Base-by-base conservation (phyloP, 768 basidiomycete species). In the Saitozyma podzolica region DNA sequence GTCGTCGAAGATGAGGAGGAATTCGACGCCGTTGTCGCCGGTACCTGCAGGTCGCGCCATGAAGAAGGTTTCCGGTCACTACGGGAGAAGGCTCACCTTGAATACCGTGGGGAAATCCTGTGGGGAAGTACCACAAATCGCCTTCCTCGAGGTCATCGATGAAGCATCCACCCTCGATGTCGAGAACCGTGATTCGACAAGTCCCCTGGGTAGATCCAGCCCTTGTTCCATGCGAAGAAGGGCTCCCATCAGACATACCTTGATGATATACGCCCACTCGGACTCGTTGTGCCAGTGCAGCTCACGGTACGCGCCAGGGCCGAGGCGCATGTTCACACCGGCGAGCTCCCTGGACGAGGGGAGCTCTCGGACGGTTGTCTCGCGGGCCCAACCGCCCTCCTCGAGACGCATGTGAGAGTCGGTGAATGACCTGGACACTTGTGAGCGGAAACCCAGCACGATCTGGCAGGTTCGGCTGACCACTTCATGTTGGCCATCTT, bases 381-480 rank as follows among this genome's bases (percentile, higher is more conserved):
- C 82, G 51, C 86, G 82, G 39, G 87, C 84, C 86, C 87, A 88
- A 1, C 87, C 87, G n/a, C 86, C 87, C 5, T 82, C 81, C 56
- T 84, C 83, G 8, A 88, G 66, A 41, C 85, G 84, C 68, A 82
- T 87, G 68, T 86, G 86, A 63, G 86, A 87, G 19, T 86, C 73
- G 53, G 83, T 80, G 70, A 87, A 86, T 0, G 86, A 84, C 87
- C 87, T 63, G 82, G 82, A 29, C 29, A 29, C 29, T 29, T 29
- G 29, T 29, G 29, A 29, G 29, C 29, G 29, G 29, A 29, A 29
- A 29, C 29, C 29, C 29, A 29, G 29, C 29, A 29, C 29, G 29
- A 29, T 29, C 29, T 29, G 6, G 63, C 9, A 63, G 47, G 17
- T 39, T 56, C 40, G 56, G n/a, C 49, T 8, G 37, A 50, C 49